Conservation (phyloP, 2,329 filamentous ascomycete species). For the Chrysosporium keratinophilum region DNA sequence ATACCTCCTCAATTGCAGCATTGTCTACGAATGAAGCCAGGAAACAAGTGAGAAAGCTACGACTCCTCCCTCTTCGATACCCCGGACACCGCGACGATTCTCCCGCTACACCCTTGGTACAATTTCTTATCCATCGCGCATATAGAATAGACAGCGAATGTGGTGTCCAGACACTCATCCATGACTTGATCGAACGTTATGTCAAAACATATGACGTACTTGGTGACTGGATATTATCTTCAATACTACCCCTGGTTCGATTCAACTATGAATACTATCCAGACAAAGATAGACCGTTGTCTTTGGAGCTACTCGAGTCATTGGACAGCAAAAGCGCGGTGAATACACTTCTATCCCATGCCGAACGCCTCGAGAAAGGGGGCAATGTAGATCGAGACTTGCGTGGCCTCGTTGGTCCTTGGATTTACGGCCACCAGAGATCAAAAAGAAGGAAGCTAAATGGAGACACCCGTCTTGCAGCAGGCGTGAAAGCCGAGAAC, state of each 20-base stretch:
- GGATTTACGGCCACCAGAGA: constrained; percentile 50
- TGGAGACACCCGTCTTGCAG: constrained; percentile 34
- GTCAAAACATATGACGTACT: constrained; percentile 44
- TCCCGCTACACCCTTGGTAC: constrained; percentile 41
- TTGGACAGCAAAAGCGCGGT: constrained; percentile 44
- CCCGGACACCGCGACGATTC: constrained; percentile 36
- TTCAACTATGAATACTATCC: constrained; percentile 55
- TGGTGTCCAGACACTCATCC: constrained; percentile 47
- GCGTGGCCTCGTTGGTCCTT: constrained; percentile 50
- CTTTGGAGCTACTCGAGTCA: constrained; percentile 44
- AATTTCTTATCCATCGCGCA: constrained; percentile 51
- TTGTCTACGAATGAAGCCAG: constrained; percentile 42
- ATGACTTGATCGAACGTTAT: constrained; percentile 49
- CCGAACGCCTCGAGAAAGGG: constrained; percentile 25
- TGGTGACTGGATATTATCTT: constrained; percentile 51
- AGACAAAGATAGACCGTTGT: constrained; percentile 34
- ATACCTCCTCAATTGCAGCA: constrained; percentile 39
- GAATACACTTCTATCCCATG: constrained; percentile 43
- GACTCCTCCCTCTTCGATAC: constrained; percentile 41
- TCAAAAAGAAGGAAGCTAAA: constrained; percentile 44
- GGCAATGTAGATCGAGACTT: constrained; percentile 44
- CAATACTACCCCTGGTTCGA: constrained; percentile 48
- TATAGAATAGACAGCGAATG: constrained; percentile 50
- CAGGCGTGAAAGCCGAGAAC: neutral
- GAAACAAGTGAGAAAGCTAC: constrained; percentile 44